Evolutionary conservation across 2,329 filamentous ascomycete species (phyloP).

Genomic region (Chaetomium globosum): DNA sequence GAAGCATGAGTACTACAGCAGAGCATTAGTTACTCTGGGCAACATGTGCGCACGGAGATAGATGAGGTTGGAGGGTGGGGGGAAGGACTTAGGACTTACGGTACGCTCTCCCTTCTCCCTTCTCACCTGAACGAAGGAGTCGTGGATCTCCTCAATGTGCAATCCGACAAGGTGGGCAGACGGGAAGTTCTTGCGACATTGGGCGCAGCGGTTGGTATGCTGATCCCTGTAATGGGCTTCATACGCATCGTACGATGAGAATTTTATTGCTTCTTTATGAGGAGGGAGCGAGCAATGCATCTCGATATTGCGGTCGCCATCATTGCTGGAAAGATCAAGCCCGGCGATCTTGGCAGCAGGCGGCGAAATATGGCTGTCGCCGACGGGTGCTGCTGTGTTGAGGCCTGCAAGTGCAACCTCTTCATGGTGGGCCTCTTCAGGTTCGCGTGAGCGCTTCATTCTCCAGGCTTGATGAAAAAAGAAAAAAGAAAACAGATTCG

Average conservation of each 20-base stretch:
- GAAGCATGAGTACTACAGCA: slow-evolving; percentile 76
- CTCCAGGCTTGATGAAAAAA: slow-evolving; percentile 21
- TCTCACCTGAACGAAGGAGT: slow-evolving; percentile 72
- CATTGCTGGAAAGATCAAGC: slow-evolving; percentile 53
- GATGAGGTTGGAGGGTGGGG: too few species aligned
- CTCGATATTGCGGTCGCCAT: slow-evolving; percentile 42
- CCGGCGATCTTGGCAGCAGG: slow-evolving; percentile 59
- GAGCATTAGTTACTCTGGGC: slow-evolving; percentile 13
- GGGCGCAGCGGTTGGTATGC: slow-evolving; percentile 81
- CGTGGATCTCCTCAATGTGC: slow-evolving; percentile 90
- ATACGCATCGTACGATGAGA: slow-evolving; percentile 76
- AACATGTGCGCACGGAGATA: too few species aligned
- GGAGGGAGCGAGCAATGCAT: slow-evolving; percentile 85
- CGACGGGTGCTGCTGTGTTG: not conserved
- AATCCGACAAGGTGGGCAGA: slow-evolving; percentile 76
- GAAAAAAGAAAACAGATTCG: not conserved
- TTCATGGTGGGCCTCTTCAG: slow-evolving; percentile 48
- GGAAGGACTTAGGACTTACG: slow-evolving; percentile 52
- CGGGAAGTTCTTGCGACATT: slow-evolving; percentile 86
- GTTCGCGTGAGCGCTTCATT: slow-evolving; percentile 67
- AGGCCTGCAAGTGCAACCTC: slow-evolving; percentile 19
- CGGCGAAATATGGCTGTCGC: slow-evolving; percentile 9
- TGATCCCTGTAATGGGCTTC: slow-evolving; percentile 81
- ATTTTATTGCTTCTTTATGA: slow-evolving; percentile 70
- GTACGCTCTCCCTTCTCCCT: slow-evolving; percentile 84